phyloP scores from a whole-genome alignment of 2,329 filamentous ascomycete species.

The Dissoconium aciculare region DNA sequence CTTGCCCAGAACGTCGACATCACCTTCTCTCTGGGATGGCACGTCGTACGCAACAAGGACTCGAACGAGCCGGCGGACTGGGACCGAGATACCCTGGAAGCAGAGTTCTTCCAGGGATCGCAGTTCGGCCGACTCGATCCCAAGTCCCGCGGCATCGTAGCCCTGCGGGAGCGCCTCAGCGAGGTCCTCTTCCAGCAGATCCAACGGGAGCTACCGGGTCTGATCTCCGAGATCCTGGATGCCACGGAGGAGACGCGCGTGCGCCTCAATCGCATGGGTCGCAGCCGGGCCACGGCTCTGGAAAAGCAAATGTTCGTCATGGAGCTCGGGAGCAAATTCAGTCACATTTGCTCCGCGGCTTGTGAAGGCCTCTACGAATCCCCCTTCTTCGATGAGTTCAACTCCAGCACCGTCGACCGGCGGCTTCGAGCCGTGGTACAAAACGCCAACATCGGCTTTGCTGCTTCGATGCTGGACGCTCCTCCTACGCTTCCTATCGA shows the following conservation, averaged over 20 bases:
- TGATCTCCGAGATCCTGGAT: constrained; percentile 21
- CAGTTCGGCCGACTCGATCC: constrained; percentile 1
- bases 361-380: constrained; percentile 39
- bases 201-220: constrained; percentile 22
- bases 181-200: constrained; percentile 17
- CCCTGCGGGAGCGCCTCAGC: background rate
- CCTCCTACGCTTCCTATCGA: too few species aligned
- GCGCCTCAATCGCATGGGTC: constrained; percentile 35
- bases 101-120: background rate
- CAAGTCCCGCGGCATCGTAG: background rate
- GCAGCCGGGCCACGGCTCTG: constrained; percentile 28
- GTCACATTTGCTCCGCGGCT: constrained; percentile 31
- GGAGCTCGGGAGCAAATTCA: constrained; percentile 32
- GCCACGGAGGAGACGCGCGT: constrained; percentile 17
- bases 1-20: constrained; percentile 28
- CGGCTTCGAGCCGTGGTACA: too few species aligned
- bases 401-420: too few species aligned
- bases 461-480: too few species aligned
- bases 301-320: constrained; percentile 39
- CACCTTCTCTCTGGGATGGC: constrained; percentile 35
- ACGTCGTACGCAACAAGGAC: constrained; percentile 29
- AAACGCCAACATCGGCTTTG: too few species aligned
- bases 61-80: background rate
- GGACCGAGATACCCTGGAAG: background rate
- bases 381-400: constrained; percentile 38